Base-by-base conservation (phyloP, 495 filamentous ascomycete genomes). In the Podospora appendiculata region DNA sequence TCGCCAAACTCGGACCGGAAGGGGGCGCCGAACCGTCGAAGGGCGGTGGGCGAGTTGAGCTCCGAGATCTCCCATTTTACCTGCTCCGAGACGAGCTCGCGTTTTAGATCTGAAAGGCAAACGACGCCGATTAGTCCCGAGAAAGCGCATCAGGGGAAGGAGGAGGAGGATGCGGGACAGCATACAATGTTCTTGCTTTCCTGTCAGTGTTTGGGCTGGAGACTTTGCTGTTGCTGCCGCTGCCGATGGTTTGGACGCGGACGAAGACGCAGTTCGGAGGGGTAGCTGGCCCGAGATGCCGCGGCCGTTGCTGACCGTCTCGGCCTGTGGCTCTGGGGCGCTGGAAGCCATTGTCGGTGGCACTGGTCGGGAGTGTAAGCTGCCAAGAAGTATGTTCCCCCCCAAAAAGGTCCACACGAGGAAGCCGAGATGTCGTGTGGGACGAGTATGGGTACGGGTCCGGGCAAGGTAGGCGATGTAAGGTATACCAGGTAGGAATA, bases 111-210 rank as follows among this genome's bases (percentile, higher is more conserved):
- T 96, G 65, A n/a, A 13, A 48, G 14, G 8, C 2, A 39, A n/a
- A 9, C 6, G 11, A 48, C 13, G 14, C 25, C 2, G 25, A 25
- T 25, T 25, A 25, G 25, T 25, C 25, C 25, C 5, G 25, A 25
- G 25, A 5, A 25, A 25, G 25, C 25, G 25, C 25, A 25, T 25
- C 2, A 25, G 25, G 25, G 25, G 25, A 25, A 5, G 25, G 25
- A 5, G 25, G 25, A 25, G 25, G 25, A 42, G 9, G 39, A 12
- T 12, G 35, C 0, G 19, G 25, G 25, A 10, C 11, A 45, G 69
- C 84, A 52, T 68, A 96, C 91, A 98, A 66, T 98, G 94, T 69
- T 98, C 93, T 79, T 98, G 94, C 70, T 95, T 97, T 51, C 93
- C 93, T 2, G 90, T 95, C 56, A 98, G 70, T 33, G 63, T 60